A percentile compares a stretch with the other conserved stretches of the same genome.
Conservation (phyloP, 768 basidiomycete species). For the Lactarius hatsudake region DNA sequence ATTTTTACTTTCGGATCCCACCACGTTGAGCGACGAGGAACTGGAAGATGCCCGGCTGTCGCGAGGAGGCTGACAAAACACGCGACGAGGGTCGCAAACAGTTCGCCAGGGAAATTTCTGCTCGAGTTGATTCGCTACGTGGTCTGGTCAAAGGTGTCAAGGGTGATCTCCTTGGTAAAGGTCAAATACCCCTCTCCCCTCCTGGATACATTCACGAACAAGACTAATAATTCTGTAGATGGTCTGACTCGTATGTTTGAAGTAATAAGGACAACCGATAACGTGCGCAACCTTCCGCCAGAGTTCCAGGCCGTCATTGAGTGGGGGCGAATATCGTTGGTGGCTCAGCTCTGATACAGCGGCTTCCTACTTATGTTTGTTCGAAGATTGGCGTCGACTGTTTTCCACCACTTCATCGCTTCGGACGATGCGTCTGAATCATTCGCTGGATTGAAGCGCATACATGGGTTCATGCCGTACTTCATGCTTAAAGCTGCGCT, state of each 20-base stretch:
- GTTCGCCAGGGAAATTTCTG: constrained; percentile 85
- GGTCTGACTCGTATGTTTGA: constrained; percentile 88
- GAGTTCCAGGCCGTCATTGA: constrained; percentile 90
- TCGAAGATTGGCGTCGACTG: constrained; percentile 85
- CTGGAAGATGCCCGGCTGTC: constrained; percentile 66
- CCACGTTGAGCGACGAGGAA: constrained; percentile 66
- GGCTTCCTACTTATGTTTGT: background rate
- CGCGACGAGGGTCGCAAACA: constrained; percentile 83
- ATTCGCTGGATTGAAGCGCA: constrained; percentile 81
- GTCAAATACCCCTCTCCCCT: constrained; percentile 36
- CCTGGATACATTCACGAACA: background rate
- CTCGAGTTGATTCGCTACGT: constrained; percentile 80
- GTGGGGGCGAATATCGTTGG: constrained; percentile 97
- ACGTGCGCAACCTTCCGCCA: constrained; percentile 71
- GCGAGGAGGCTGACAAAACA: constrained; percentile 86
- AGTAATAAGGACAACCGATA: constrained; percentile 77
- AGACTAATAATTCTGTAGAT: constrained; percentile 46
- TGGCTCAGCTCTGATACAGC: constrained; percentile 4
- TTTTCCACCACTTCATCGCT: constrained; percentile 93
- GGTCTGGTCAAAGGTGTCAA: constrained; percentile 84
- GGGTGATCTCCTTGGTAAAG: constrained; percentile 88
- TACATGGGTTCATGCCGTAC: constrained; percentile 97
- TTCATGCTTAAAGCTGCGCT: constrained; percentile 91
- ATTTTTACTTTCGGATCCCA: constrained; percentile 80
- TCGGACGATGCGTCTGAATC: constrained; percentile 90